These are phyloP conservation scores for Ustilago sp. DNA, from an alignment of 1,284 basidiomycete species.

Conservation along the genomic window DNA sequence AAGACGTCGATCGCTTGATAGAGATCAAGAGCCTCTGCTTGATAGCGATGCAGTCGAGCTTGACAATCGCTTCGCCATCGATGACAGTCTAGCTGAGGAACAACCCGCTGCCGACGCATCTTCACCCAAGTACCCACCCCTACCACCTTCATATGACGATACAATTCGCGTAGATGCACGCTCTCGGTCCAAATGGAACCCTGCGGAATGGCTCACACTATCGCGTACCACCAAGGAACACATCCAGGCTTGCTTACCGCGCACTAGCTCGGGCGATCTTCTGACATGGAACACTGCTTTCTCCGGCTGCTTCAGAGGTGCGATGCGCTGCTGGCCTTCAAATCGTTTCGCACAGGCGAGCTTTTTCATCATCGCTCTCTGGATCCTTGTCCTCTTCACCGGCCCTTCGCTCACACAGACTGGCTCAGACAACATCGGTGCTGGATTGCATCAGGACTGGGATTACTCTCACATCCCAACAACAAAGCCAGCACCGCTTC, in stretches of 20 bases:
- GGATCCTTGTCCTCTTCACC: conserved; percentile 59
- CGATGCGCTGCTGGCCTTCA: conserved; percentile 55
- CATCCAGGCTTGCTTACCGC: conserved; percentile 49
- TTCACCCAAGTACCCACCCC: conserved; percentile 57
- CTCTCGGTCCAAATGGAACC: conserved; percentile 35
- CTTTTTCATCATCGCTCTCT: conserved; percentile 55
- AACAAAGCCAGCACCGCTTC: conserved; percentile 48
- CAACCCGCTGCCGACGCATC: conserved; percentile 22
- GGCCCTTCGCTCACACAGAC: conserved; percentile 31
- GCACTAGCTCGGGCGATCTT: conserved; percentile 38
- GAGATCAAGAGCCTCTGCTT: conserved; percentile 46
- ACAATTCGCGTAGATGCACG: conserved; percentile 42
- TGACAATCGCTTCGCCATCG: conserved; percentile 59
- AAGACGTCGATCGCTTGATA: conserved; percentile 27
- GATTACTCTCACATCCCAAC: conserved; percentile 42
- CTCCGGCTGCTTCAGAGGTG: conserved; percentile 25
- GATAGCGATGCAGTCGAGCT: conserved; percentile 33
- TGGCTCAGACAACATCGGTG: conserved; percentile 13
- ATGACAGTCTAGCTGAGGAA: conserved; percentile 44
- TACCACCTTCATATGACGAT: conserved; percentile 58
- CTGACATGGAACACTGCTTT: conserved; percentile 41
- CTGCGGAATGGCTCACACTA: conserved; percentile 40
- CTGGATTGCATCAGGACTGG: conserved; percentile 45
- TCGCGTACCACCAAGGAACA: conserved; percentile 49
- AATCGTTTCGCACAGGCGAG: conserved; percentile 59